Percentiles rank a stretch among this genome's conserved stretches.
phyloP scores from a whole-genome alignment of 345 rosid genomes.

The Brassica juncea region DNA sequence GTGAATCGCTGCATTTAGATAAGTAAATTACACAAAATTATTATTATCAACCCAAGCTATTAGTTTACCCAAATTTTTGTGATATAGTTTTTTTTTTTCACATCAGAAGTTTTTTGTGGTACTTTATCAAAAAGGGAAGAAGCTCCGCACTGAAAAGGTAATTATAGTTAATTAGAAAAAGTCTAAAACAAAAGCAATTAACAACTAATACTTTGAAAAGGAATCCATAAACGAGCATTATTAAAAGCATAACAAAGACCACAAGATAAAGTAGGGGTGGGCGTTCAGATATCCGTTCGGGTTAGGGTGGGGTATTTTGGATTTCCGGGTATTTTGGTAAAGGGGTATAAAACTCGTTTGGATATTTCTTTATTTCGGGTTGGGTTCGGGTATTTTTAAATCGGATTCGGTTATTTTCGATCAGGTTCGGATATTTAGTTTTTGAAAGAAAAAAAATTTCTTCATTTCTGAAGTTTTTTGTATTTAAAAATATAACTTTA shows the following conservation, averaged over 20 bases:
- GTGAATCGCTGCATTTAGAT: background rate
- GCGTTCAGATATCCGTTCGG: no score
- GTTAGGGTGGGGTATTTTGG: no score
- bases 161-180: slow-evolving; percentile 26
- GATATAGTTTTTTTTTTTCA: background rate
- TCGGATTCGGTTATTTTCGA: no score
- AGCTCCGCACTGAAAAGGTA: slow-evolving; percentile 35
- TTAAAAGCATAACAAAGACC: slow-evolving; percentile 40
- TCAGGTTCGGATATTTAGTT: no score
- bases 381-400: no score
- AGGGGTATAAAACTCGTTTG: no score
- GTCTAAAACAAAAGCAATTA: slow-evolving; percentile 32
- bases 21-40: background rate
- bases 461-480: no score
- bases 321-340: no score
- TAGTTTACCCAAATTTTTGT: background rate
- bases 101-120: background rate
- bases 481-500: no score
- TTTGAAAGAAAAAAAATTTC: no score
- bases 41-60: background rate
- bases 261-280: slow-evolving; percentile 18
- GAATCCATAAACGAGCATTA: slow-evolving; percentile 43
- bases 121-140: background rate
- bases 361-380: no score
- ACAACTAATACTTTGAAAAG: slow-evolving; percentile 44